A percentile compares a stretch with the other conserved stretches of the same genome.
Evolutionary conservation across 2,329 filamentous ascomycete species (phyloP).

Genomic region (Sporothrix pseudoabietina): DNA sequence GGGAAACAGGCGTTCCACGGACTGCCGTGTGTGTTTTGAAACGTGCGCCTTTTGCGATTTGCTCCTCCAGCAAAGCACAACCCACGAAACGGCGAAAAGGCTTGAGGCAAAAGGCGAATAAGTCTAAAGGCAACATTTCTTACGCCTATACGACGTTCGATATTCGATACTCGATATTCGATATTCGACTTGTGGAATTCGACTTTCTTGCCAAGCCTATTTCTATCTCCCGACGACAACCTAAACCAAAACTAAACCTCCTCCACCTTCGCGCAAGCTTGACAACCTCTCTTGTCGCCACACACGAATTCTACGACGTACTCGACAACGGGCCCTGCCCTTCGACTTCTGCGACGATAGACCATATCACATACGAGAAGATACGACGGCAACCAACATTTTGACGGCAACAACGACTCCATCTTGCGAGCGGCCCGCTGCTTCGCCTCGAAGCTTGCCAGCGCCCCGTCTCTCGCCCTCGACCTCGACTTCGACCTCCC

Average conservation of each 20-base stretch:
- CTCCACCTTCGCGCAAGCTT: constrained; percentile 2
- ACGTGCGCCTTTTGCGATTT: constrained; percentile 14
- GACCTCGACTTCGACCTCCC: not conserved
- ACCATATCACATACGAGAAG: not conserved
- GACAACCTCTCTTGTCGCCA: not conserved
- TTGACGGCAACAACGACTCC: not conserved
- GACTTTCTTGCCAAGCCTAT: not conserved
- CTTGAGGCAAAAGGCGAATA: not conserved
- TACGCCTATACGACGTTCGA: not conserved
- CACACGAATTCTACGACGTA: not conserved
- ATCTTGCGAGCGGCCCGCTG: constrained; percentile 4
- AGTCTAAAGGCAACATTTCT: not conserved
- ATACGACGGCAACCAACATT: not conserved
- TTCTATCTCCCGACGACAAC: not conserved
- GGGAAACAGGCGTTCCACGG: constrained; percentile 2
- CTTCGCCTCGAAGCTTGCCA: constrained; percentile 22
- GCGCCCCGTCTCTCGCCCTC: constrained; percentile 1
- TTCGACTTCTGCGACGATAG: not conserved
- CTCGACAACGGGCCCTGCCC: not conserved
- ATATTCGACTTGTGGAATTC: not conserved
- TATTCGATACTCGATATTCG: not conserved
- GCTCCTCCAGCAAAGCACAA: not conserved
- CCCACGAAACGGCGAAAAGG: not conserved
- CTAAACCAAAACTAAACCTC: not conserved
- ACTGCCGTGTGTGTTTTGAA: constrained; percentile 23